Evolutionary conservation across 129 eudicot species (phyloP), one percentile per base, ranked within the genome.

Genomic region (Flaveria robusta): DNA sequence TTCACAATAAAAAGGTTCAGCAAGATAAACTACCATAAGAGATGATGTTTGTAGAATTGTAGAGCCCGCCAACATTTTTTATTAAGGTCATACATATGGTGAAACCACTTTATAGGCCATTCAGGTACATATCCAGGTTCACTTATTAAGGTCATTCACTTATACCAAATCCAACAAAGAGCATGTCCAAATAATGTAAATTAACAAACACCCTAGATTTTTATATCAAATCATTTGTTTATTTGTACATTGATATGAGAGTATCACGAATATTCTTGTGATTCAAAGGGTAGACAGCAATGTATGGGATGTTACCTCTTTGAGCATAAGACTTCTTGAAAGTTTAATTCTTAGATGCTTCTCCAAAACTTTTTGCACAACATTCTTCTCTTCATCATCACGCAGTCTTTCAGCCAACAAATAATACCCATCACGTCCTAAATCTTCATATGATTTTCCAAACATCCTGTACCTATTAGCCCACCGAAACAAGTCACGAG

Each of bases 401-500:
- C 99, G 89, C 52, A 95, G 83, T 79, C 99, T 91, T 77, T 95
- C 99, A 14, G 97, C 99, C 86, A 95, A 75, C 68, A 95, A 74
- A 82, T 78, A 90, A 80, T 95, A 95, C 10, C 99, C 99, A 82
- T 91, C 97, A 52, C 85, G 84, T 26, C 90, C 96, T 67, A 95
- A 82, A 77, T 89, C 99, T 74, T 89, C 92, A 75, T 83, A 83
- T 49, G 90, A 82, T 16, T 22, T 83, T 10, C 97, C 97, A 75
- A 74, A 84, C 68, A 26, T 78, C 77, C 88, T 70, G 72, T 81
- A 91, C 59, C 99, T 91, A 66, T 87, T 86, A 69, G 97, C 97
- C 99, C 99, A 95, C 29, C 99, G 78, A 76, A 95, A 91, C 90
- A 95, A 86, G 83, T 95, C 99, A 74, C 99, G 93, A 22, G 99